A percentile compares a stretch with the other conserved stretches of the same genome.
Evolutionary conservation across 768 basidiomycete species (phyloP).

Genomic region (Rhodotorula paludigena): DNA sequence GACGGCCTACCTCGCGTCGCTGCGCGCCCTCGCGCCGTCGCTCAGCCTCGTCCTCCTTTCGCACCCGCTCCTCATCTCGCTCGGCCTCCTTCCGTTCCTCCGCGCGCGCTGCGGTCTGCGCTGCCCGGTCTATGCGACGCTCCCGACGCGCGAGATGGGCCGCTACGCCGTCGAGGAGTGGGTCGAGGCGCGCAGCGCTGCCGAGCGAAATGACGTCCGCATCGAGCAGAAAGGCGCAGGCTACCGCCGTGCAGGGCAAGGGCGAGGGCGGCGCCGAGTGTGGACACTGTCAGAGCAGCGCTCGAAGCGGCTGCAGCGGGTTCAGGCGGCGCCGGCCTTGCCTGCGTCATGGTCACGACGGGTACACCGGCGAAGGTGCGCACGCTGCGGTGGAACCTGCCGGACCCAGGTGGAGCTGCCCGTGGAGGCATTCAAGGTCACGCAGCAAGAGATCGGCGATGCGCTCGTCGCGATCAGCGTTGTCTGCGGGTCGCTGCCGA

Average conservation of each 20-base stretch:
- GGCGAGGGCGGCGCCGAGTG: conserved; percentile 49
- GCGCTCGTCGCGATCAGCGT: conserved; percentile 88
- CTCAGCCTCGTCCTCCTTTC: conserved; percentile 88
- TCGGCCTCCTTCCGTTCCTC: conserved; percentile 89
- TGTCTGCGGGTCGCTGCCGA: conserved; percentile 88
- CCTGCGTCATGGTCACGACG: too few relatives aligned
- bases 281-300: too few relatives aligned
- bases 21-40: conserved; percentile 58
- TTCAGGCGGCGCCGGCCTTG: too few relatives aligned
- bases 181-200: conserved; percentile 60
- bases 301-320: too few relatives aligned
- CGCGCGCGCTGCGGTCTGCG: conserved; percentile 74
- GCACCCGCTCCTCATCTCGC: too few relatives aligned
- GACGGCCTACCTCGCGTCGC: conserved; percentile 41
- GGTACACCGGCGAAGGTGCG: conserved; percentile 19
- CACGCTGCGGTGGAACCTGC: conserved; percentile 33
- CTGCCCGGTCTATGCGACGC: conserved; percentile 86
- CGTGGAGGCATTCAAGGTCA: conserved; percentile 61
- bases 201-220: conserved; percentile 40
- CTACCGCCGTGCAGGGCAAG: conserved; percentile 52
- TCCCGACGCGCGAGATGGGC: conserved; percentile 93
- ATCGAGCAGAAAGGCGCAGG: conserved; percentile 1
- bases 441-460: conserved; percentile 76
- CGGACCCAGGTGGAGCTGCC: conserved; percentile 15
- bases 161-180: conserved; percentile 85